Evolutionary conservation across 2,329 filamentous ascomycete genomes (phyloP).

Genomic region (Diaporthe sp.): DNA sequence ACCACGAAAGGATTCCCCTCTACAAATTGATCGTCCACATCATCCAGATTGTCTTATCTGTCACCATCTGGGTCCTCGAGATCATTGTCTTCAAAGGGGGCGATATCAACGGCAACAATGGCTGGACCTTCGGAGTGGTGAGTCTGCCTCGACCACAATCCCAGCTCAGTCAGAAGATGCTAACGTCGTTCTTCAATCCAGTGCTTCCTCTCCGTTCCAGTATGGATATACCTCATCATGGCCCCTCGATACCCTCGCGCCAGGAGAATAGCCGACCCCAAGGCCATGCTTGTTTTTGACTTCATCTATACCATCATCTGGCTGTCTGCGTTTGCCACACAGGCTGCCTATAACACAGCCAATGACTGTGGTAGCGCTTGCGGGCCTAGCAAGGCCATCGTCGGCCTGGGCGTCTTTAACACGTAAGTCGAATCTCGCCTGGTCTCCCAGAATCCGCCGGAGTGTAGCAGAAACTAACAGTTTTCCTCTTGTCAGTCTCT

Average conservation of each 20-base stretch:
- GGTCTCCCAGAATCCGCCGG: not conserved
- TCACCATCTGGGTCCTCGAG: constrained; percentile 70
- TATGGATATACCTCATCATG: constrained; percentile 75
- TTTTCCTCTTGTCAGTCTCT: constrained; percentile 57
- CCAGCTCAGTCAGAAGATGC: not conserved
- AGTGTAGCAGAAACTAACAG: constrained; percentile 38
- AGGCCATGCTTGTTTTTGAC: constrained; percentile 72
- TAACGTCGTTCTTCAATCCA: constrained; percentile 47
- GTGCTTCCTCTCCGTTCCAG: constrained; percentile 75
- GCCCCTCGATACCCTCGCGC: constrained; percentile 74
- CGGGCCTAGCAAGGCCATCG: constrained; percentile 71
- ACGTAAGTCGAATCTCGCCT: constrained; percentile 61
- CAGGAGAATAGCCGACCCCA: constrained; percentile 71
- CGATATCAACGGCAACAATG: constrained; percentile 68
- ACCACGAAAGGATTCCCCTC: constrained; percentile 66
- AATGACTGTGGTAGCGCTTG: constrained; percentile 69
- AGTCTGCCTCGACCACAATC: constrained; percentile 44
- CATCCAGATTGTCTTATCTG: constrained; percentile 65
- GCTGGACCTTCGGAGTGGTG: constrained; percentile 75
- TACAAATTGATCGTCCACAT: constrained; percentile 71
- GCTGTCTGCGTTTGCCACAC: constrained; percentile 75
- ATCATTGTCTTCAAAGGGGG: constrained; percentile 69
- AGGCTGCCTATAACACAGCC: constrained; percentile 73
- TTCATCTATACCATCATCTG: constrained; percentile 70
- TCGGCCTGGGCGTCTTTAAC: constrained; percentile 72